Evolutionary conservation across 495 filamentous ascomycete genomes (phyloP).

Genomic region (Friedmanniomyces simplex): DNA sequence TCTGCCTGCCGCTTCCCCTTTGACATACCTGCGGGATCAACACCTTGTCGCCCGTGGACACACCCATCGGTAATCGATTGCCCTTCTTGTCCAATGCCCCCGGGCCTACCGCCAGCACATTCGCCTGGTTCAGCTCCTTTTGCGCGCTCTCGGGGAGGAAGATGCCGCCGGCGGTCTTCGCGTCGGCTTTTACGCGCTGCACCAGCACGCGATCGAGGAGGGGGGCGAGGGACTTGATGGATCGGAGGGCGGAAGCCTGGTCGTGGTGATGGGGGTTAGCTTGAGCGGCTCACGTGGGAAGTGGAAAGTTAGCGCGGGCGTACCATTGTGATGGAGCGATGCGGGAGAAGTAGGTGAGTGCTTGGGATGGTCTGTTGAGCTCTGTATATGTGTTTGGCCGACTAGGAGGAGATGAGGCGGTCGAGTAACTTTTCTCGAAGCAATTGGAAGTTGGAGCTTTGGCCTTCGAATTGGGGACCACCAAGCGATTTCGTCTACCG

Average conservation of each 20-base stretch:
- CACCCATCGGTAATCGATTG: constrained; percentile 71
- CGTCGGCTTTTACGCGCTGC: constrained; percentile 93
- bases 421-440: background rate
- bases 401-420: background rate
- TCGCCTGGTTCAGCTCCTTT: constrained; percentile 96
- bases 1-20: constrained; percentile 6
- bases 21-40: constrained; percentile 85
- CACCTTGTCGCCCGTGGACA: constrained; percentile 77
- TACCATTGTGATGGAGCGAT: constrained; percentile 18
- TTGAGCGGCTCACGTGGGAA: background rate
- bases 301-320: background rate
- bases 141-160: constrained; percentile 94
- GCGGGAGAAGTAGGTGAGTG: background rate
- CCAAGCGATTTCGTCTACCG: background rate
- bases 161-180: constrained; percentile 92
- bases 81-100: constrained; percentile 79
- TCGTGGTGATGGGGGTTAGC: background rate
- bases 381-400: background rate
- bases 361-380: background rate
- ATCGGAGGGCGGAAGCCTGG: constrained; percentile 59
- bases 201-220: constrained; percentile 98
- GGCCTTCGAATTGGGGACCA: background rate
- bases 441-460: background rate
- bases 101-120: constrained; percentile 89
- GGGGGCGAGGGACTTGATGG: constrained; percentile 87